These are phyloP conservation scores for Backusella morwellensis DNA, from an alignment of 192 early-diverging fungal species.

Conservation along the genomic window DNA sequence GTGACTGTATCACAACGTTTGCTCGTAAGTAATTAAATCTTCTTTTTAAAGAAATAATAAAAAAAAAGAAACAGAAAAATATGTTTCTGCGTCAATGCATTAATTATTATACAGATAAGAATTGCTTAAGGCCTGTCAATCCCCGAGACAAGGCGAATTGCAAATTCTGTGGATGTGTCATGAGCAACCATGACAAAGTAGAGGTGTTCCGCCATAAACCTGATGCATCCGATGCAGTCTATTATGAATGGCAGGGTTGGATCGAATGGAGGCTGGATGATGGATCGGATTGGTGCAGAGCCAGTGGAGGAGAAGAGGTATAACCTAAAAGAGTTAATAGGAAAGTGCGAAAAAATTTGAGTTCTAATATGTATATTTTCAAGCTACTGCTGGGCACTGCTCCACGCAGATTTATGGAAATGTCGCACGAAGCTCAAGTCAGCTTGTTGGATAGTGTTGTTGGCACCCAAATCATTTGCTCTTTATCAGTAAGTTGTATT, in stretches of 20 bases:
- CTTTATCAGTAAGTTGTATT: slow-evolving; percentile 15
- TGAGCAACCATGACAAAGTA: not conserved
- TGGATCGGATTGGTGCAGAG: slow-evolving; percentile 14
- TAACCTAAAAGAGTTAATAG: not conserved
- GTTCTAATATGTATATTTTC: not conserved
- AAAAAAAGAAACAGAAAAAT: not conserved
- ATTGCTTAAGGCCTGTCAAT: not conserved
- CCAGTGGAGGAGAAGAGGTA: slow-evolving; percentile 27
- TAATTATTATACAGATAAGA: slow-evolving; percentile 9
- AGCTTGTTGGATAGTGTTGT: slow-evolving; percentile 12
- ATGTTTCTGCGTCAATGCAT: slow-evolving; percentile 3
- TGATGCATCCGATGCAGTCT: not conserved
- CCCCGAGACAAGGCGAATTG: not conserved
- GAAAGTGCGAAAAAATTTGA: not conserved
- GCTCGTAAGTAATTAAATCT: slow-evolving; percentile 10
- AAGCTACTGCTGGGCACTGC: not conserved
- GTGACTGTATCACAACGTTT: slow-evolving; percentile 6
- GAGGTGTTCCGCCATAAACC: slow-evolving; percentile 1
- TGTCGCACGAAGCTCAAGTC: slow-evolving; percentile 18
- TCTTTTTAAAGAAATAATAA: not conserved
- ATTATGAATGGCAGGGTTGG: slow-evolving; percentile 14
- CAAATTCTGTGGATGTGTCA: not conserved
- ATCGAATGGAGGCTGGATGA: slow-evolving; percentile 25
- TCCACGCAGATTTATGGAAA: not conserved
- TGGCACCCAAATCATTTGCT: slow-evolving; percentile 14